Evolutionary conservation across 129 eudicot species (phyloP), one percentile per base, ranked within the genome.

Genomic region (Flaveria robusta): DNA sequence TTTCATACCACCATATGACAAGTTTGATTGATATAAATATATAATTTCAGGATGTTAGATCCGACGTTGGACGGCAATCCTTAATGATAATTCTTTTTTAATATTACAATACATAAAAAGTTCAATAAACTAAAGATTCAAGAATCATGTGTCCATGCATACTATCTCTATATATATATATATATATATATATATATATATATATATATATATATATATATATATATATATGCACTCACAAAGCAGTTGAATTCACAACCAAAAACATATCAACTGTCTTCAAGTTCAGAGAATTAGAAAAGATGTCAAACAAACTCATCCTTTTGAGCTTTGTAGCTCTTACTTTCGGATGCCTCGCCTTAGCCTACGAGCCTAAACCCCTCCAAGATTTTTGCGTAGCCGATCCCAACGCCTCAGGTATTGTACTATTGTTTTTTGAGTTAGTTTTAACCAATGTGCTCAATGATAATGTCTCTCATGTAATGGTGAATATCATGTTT

Each of bases 311-410:
- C 77, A 77, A 77, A 69, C 50, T 77, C 72, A 20, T 79, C 31
- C 10, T 66, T 0, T 66, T 65, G 70, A 54, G 79, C 60, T 2
- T 66, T 49, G 5, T 72, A 31, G 74, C 79, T 49, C 74, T 79
- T 9, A 39, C 78, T 72, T 65, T 79, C 14, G 65, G 59, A 68
- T 74, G 66, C 52, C 49, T 74, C 26, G 78, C 70, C 5, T 62
- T 58, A 9, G 87, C 87, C 26, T 62, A 55, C 37, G 39, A 34
- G 39, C 83, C 83, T 68, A 16, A 67, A 18, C 76, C 87, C 9
- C 77, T 83, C 46, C 87, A 83, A 75, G 84, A 83, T 71, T 83
- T 83, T 34, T 83, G 87, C 16, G 87, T 83, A 2, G 84, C 87
- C 13, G 82, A 79, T 76, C 23, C 79, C 12, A 31, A 29, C 68